Evolutionary conservation across 495 filamentous ascomycete genomes (phyloP).

Genomic region (Venustampulla echinocandica): DNA sequence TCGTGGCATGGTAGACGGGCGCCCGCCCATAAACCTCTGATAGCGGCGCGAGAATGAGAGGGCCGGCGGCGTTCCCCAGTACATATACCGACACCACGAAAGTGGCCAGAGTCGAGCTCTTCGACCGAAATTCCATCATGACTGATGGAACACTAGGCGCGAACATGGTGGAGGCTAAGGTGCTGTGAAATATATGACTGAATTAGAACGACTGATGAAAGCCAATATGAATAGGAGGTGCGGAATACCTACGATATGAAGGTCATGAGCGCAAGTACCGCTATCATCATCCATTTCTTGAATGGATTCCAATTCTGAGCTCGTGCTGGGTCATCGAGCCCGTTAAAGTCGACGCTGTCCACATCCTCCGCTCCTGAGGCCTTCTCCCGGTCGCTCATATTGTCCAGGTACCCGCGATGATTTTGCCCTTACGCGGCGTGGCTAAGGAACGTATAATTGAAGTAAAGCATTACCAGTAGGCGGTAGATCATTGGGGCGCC

Average conservation of each 20-base stretch:
- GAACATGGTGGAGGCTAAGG: conserved; percentile 58
- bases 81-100: conserved; percentile 60
- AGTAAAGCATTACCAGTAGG: background rate
- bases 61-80: conserved; percentile 65
- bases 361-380: background rate
- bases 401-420: background rate
- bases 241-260: background rate
- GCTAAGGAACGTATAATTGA: background rate
- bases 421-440: background rate
- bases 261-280: background rate
- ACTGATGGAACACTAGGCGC: conserved; percentile 55
- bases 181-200: conserved; percentile 22
- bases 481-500: background rate
- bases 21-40: conserved; percentile 60
- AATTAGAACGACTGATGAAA: background rate
- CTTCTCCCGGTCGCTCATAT: background rate
- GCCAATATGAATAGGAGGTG: background rate
- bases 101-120: conserved; percentile 42
- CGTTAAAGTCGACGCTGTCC: background rate
- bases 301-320: background rate
- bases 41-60: conserved; percentile 73
- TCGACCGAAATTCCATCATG: conserved; percentile 50
- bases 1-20: conserved; percentile 52
- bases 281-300: conserved; percentile 2
- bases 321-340: background rate